Evolutionary conservation across 73 alveolate species (phyloP).

Genomic region (Breviolum minutum): DNA sequence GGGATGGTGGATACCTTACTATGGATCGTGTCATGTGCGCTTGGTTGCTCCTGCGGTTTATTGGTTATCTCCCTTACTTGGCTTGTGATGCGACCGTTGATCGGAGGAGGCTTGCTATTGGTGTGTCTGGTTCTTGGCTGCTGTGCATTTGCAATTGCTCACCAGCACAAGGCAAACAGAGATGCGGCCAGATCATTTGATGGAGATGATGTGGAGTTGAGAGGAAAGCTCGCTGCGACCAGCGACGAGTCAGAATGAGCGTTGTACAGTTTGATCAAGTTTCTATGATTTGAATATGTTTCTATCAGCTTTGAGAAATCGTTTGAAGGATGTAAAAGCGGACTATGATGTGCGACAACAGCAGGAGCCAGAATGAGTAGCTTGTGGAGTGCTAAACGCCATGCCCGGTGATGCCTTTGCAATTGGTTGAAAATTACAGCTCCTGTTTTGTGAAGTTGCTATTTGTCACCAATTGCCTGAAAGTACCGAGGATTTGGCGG

Average conservation of each 20-base stretch:
- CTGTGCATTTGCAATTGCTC: constrained; percentile 37
- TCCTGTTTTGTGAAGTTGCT: not conserved
- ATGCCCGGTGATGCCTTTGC: not conserved
- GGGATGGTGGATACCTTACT: constrained; percentile 64
- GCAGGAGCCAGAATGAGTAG: not conserved
- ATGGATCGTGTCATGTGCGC: constrained; percentile 63
- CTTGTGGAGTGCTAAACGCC: not conserved
- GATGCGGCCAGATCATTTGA: not conserved
- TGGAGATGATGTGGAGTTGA: not conserved
- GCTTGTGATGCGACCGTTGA: constrained; percentile 74
- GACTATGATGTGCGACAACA: not conserved
- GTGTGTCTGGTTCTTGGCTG: constrained; percentile 22
- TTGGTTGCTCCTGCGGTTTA: constrained; percentile 84
- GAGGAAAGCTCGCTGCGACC: not conserved
- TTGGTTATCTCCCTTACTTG: constrained; percentile 44
- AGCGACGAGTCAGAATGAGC: not conserved
- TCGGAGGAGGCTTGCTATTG: constrained; percentile 17
- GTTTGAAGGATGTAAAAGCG: not conserved
- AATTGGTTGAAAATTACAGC: not conserved
- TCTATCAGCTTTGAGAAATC: not conserved
- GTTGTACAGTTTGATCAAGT: not conserved
- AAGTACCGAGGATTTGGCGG: constrained; percentile 24
- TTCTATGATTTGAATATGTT: not conserved
- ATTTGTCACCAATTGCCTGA: too few species aligned
- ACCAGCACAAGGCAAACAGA: constrained; percentile 5